Evolutionary conservation across 768 basidiomycete species (phyloP).

Genomic region (Termitomyces eurrhizus): DNA sequence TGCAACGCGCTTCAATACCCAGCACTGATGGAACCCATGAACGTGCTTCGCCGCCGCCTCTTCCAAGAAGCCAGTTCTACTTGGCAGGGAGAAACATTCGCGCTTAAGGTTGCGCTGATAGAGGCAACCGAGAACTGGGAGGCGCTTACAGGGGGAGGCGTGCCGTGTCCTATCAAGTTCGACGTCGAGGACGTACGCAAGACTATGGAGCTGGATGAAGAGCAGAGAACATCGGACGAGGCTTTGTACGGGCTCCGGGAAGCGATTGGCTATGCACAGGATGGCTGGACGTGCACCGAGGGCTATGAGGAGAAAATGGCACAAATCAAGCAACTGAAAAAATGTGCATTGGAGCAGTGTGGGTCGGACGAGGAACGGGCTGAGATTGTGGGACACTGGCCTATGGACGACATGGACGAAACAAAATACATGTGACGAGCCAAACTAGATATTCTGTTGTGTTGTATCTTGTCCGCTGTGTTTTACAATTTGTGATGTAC

Average conservation of each 20-base stretch:
- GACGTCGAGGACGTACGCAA: conserved; percentile 39
- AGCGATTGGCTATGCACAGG: conserved; percentile 30
- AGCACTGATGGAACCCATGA: no score
- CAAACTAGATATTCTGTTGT: neutral
- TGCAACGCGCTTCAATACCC: no score
- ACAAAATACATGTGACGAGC: conserved; percentile 34
- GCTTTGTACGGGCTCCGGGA: conserved; percentile 21
- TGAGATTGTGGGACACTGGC: conserved; percentile 37
- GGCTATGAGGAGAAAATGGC: conserved; percentile 37
- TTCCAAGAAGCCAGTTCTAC: neutral
- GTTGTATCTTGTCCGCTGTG: no score
- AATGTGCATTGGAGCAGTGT: conserved; percentile 6
- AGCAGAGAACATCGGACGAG: conserved; percentile 27
- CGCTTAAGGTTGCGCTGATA: conserved; percentile 43
- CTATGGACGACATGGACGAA: conserved; percentile 48
- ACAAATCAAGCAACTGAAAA: conserved; percentile 29
- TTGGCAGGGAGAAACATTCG: conserved; percentile 50
- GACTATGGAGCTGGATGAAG: conserved; percentile 34
- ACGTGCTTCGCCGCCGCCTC: no score
- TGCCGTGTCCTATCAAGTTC: conserved; percentile 44
- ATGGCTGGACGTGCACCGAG: conserved; percentile 41
- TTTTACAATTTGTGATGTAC: no score
- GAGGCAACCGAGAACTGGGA: conserved; percentile 39
- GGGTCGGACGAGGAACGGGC: conserved; percentile 34
- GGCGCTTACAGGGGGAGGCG: conserved; percentile 31